These are phyloP conservation scores for Cutaneotrichosporon cutaneum DNA, from an alignment of 1,284 basidiomycete species.

Conservation along the genomic window DNA sequence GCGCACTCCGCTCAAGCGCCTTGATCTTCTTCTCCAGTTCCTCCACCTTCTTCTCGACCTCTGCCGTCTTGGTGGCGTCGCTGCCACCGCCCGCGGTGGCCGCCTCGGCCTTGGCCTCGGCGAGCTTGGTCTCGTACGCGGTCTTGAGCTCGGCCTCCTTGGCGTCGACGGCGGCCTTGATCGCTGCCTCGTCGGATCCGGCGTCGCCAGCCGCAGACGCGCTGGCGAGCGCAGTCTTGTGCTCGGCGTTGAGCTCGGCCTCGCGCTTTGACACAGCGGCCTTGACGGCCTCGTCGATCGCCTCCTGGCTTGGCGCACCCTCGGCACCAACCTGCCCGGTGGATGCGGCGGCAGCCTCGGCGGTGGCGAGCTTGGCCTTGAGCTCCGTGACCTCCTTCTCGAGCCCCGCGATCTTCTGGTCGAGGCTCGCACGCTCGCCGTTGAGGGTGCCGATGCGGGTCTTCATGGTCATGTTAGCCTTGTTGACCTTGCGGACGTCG, in stretches of 20 bases:
- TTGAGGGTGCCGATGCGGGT: slow-evolving; percentile 23
- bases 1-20: slow-evolving; percentile 37
- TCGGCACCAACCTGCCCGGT: background rate
- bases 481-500: slow-evolving; percentile 44
- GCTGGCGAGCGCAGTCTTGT: slow-evolving; percentile 27
- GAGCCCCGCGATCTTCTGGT: slow-evolving; percentile 27
- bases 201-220: slow-evolving; percentile 16
- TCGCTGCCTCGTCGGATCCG: slow-evolving; percentile 14
- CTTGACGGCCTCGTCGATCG: slow-evolving; percentile 44
- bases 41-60: slow-evolving; percentile 31
- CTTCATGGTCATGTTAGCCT: slow-evolving; percentile 30
- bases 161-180: slow-evolving; percentile 30
- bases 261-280: slow-evolving; percentile 43
- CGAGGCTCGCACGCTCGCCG: slow-evolving; percentile 22
- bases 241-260: slow-evolving; percentile 37
- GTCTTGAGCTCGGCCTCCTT: slow-evolving; percentile 35
- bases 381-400: slow-evolving; percentile 35
- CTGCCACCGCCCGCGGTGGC: background rate
- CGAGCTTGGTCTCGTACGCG: slow-evolving; percentile 23
- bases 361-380: slow-evolving; percentile 22
- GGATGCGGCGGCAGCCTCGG: slow-evolving; percentile 6
- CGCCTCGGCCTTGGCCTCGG: slow-evolving; percentile 18
- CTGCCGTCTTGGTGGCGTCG: slow-evolving; percentile 18
- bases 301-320: slow-evolving; percentile 20
- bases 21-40: slow-evolving; percentile 43